These are phyloP conservation scores for Hypocreales sp. DNA, from an alignment of 2,329 filamentous ascomycete species.

Conservation along the genomic window DNA sequence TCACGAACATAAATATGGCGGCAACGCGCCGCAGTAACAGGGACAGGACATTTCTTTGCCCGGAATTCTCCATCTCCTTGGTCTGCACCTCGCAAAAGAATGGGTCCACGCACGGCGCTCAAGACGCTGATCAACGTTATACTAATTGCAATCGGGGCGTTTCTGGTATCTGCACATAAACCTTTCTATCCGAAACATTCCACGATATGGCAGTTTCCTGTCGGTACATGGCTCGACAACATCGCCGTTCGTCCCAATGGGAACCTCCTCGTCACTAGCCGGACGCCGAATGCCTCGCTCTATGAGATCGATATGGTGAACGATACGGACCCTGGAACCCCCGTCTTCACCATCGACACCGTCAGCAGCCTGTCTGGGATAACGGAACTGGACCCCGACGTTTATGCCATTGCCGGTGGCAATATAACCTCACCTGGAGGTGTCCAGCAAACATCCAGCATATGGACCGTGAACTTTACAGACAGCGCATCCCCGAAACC, in stretches of 20 bases:
- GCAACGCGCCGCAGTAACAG: no score
- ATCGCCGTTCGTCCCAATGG: conserved; percentile 5
- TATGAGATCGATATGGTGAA: not conserved
- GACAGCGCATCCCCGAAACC: not conserved
- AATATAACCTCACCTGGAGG: not conserved
- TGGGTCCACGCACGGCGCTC: no score
- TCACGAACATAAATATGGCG: no score
- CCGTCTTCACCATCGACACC: not conserved
- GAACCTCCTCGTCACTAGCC: conserved; percentile 3
- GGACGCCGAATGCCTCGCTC: not conserved
- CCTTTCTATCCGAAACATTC: no score
- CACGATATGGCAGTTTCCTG: not conserved
- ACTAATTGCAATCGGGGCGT: no score
- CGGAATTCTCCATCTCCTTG: no score
- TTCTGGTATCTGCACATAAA: no score
- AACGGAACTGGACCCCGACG: not conserved
- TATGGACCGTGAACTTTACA: not conserved
- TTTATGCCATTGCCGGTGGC: not conserved
- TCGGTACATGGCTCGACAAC: conserved; percentile 4
- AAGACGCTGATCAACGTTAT: no score
- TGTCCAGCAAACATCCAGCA: not conserved
- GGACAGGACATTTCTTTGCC: no score
- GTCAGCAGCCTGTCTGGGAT: not conserved
- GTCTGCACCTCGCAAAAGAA: no score
- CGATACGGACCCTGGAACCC: not conserved